Base-by-base conservation (phyloP, 176 grass and related monocot genomes). In the Juncus inflexus region DNA sequence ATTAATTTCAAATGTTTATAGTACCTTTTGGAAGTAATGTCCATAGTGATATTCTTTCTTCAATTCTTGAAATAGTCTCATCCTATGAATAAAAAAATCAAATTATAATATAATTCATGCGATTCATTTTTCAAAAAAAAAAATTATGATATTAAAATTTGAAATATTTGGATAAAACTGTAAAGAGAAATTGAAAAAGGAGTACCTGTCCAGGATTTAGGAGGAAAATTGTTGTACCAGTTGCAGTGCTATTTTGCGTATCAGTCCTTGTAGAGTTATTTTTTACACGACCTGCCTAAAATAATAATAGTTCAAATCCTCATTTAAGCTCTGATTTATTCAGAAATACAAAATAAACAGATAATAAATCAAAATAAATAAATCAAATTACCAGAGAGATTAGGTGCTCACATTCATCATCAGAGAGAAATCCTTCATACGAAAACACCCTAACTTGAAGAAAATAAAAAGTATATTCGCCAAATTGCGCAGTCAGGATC, bases 11-110 rank as follows among this genome's bases (percentile, higher is more conserved):
- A 7, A 52, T 4, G 6, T 42, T 52, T 9, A 62, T 41, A 68
- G 36, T 81, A 88, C 91, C 91, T 91, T 79, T 86, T 68, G 91
- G 87, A 88, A 96, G 82, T 84, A 96, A 83, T 58, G 76, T 91
- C 91, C 87, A 88, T 49, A 78, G 37, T 71, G 91, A 88, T 74
- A 96, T 88, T 90, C 74, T 88, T 67, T 90, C 81, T 66, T 96
- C 84, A 40, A 96, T 86, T 56, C 76, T 83, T 35, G 79, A 86
- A 63, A 88, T 62, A 67, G 81, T 28, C 40, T 45, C 42, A 67
- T 49, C 51, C 42, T 11, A 37, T 35, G n/a, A 67, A 12, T 60
- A 56, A 57, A 42, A 64, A 78, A 7, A 75, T 1, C 12, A n/a
- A n/a, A n/a, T n/a, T n/a, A n/a, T n/a, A n/a, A n/a, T n/a, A n/a